These are phyloP conservation scores for Cryptococcus sp. DNA, from an alignment of 1,284 basidiomycete genomes.

Conservation along the genomic window DNA sequence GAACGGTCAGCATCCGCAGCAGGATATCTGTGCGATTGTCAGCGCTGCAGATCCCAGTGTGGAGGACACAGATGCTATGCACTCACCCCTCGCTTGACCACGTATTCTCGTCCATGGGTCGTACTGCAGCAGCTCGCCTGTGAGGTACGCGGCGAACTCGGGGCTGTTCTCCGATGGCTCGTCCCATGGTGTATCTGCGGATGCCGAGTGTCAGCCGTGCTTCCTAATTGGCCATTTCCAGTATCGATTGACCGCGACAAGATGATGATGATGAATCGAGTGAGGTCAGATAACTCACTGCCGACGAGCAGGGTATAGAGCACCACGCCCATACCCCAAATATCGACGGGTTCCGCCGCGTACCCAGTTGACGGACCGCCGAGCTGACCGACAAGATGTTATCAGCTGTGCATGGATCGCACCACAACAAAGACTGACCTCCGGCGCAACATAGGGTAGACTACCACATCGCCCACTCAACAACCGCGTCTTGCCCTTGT, in stretches of 20 bases:
- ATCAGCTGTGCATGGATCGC: not conserved
- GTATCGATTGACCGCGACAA: no score
- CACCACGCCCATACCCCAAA: slow-evolving; percentile 97
- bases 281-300: slow-evolving; percentile 62
- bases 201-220: not conserved
- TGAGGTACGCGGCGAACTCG: slow-evolving; percentile 76
- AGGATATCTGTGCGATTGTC: slow-evolving; percentile 63
- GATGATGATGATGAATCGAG: not conserved
- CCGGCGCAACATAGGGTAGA: slow-evolving; percentile 91
- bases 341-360: slow-evolving; percentile 87
- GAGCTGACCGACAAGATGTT: slow-evolving; percentile 33
- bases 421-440: slow-evolving; percentile 58
- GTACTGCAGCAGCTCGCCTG: slow-evolving; percentile 73
- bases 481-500: slow-evolving; percentile 79
- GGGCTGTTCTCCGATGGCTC: slow-evolving; percentile 77
- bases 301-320: slow-evolving; percentile 88
- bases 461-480: slow-evolving; percentile 87
- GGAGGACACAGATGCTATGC: not conserved
- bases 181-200: slow-evolving; percentile 95
- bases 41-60: not conserved
- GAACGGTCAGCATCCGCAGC: slow-evolving; percentile 69
- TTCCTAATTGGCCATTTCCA: no score
- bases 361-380: slow-evolving; percentile 60
- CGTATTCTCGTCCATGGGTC: slow-evolving; percentile 79
- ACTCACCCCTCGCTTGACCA: slow-evolving; percentile 64